Percentiles rank a stretch among this genome's conserved stretches.
Conservation (phyloP, 352 stramenopile genomes). For the Phytophthora vignae region DNA sequence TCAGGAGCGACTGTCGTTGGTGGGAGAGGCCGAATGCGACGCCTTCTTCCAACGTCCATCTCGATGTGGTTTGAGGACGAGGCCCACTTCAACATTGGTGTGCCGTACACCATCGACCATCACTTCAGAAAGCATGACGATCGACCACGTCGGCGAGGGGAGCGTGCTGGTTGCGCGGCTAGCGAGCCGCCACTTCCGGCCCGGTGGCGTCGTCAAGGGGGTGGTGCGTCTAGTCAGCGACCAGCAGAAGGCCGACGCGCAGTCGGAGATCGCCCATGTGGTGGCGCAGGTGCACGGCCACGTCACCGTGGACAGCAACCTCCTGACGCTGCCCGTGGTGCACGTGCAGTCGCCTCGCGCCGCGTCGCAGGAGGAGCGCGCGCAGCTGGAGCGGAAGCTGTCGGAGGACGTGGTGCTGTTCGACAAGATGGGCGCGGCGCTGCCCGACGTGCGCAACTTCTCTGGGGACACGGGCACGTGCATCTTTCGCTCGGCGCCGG, state of each 20-base stretch:
- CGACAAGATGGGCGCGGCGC: constrained; percentile 32
- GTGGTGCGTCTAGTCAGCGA: constrained; percentile 54
- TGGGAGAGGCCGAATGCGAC: constrained; percentile 29
- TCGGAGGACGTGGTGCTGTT: constrained; percentile 35
- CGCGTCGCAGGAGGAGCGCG: constrained; percentile 28
- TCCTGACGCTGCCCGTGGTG: constrained; percentile 93
- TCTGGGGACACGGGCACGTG: constrained; percentile 65
- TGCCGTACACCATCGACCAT: constrained; percentile 10
- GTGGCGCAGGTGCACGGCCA: constrained; percentile 72
- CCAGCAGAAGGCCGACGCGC: constrained; percentile 30
- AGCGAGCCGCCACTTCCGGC: constrained; percentile 56
- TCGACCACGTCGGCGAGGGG: constrained; percentile 34
- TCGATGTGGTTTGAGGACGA: constrained; percentile 16
- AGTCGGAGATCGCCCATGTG: constrained; percentile 57
- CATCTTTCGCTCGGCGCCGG: constrained; percentile 62
- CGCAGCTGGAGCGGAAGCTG: constrained; percentile 26
- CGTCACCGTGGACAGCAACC: constrained; percentile 92
- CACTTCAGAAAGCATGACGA: constrained; percentile 23
- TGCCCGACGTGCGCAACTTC: constrained; percentile 57
- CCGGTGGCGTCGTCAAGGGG: constrained; percentile 63
- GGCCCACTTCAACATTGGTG: constrained; percentile 23
- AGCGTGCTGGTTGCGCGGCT: constrained; percentile 47
- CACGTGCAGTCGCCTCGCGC: constrained; percentile 83
- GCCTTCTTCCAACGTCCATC: constrained; percentile 13
- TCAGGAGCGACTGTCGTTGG: not conserved